Evolutionary conservation across 2,329 filamentous ascomycete species (phyloP).

Genomic region (Pseudogymnoascus sp.): DNA sequence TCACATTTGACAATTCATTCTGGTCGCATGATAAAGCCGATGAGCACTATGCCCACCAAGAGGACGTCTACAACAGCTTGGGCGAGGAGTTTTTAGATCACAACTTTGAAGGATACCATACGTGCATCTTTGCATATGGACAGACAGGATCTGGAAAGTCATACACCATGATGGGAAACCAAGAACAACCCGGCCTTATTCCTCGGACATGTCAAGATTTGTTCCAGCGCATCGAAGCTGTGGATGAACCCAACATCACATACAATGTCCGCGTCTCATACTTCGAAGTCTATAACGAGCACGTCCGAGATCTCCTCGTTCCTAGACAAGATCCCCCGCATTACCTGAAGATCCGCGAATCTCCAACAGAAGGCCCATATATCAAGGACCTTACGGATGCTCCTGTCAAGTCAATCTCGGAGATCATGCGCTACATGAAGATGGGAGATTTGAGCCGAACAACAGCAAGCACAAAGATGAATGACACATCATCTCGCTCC

Average conservation of each 20-base stretch:
- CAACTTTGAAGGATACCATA: slow-evolving; percentile 99
- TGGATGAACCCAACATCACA: slow-evolving; percentile 80
- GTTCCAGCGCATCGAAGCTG: slow-evolving; percentile 81
- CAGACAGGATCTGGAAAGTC: slow-evolving; percentile 97
- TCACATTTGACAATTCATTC: slow-evolving; percentile 96
- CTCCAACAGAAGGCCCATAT: slow-evolving; percentile 88
- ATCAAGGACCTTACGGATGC: slow-evolving; percentile 94
- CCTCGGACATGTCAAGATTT: slow-evolving; percentile 92
- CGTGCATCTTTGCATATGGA: slow-evolving; percentile 97
- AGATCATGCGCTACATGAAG: slow-evolving; percentile 87
- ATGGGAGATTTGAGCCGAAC: slow-evolving; percentile 82
- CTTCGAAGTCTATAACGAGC: slow-evolving; percentile 99
- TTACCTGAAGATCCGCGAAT: slow-evolving; percentile 96
- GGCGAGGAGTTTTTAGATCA: slow-evolving; percentile 97
- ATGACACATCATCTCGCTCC: slow-evolving; percentile 92
- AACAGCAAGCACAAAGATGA: slow-evolving; percentile 95
- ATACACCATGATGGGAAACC: slow-evolving; percentile 94
- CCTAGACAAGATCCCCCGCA: slow-evolving; percentile 68
- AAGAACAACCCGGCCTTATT: slow-evolving; percentile 82
- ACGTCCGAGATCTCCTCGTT: slow-evolving; percentile 86
- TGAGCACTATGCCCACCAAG: slow-evolving; percentile 81
- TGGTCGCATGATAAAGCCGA: slow-evolving; percentile 83
- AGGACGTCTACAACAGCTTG: slow-evolving; percentile 86
- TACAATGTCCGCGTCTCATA: slow-evolving; percentile 98
- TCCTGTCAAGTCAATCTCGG: slow-evolving; percentile 75